Evolutionary conservation across 768 basidiomycete species (phyloP).

Genomic region (Tricholomella constricta): DNA sequence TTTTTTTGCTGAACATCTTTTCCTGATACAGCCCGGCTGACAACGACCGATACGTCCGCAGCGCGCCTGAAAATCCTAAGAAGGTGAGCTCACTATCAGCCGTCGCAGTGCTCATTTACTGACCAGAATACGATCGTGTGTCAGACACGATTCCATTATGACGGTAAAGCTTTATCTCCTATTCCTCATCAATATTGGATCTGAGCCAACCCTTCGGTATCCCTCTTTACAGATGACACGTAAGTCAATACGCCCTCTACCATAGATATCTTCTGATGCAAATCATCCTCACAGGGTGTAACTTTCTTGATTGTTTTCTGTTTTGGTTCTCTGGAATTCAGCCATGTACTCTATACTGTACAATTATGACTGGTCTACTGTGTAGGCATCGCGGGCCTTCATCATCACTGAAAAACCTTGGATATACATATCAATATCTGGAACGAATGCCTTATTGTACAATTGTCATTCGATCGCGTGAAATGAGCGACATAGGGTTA

Average conservation of each 20-base stretch:
- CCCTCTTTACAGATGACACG: slow-evolving; percentile 54
- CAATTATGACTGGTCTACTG: neutral
- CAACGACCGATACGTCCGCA: slow-evolving; percentile 80
- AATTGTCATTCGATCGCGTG: too few species aligned
- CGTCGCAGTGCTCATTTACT: slow-evolving; percentile 6
- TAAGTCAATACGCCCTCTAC: slow-evolving; percentile 34
- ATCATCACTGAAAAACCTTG: neutral
- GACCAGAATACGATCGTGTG: neutral
- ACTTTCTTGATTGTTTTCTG: neutral
- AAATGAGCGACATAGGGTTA: too few species aligned
- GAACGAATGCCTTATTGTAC: too few species aligned
- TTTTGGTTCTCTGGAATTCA: slow-evolving; percentile 5
- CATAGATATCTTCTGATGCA: neutral
- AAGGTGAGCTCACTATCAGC: slow-evolving; percentile 51
- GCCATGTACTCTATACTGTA: neutral
- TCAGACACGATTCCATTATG: slow-evolving; percentile 81
- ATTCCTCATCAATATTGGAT: neutral
- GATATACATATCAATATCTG: neutral
- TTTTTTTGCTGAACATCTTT: neutral
- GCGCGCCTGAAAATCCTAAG: slow-evolving; percentile 84
- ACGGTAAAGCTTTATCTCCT: slow-evolving; percentile 52
- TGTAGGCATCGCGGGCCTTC: neutral
- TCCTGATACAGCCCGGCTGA: slow-evolving; percentile 63
- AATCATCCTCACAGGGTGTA: slow-evolving; percentile 8
- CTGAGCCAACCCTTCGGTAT: slow-evolving; percentile 17